These are phyloP conservation scores for Coemansia sp. DNA, from an alignment of 192 early-diverging fungal genomes.

Conservation along the genomic window DNA sequence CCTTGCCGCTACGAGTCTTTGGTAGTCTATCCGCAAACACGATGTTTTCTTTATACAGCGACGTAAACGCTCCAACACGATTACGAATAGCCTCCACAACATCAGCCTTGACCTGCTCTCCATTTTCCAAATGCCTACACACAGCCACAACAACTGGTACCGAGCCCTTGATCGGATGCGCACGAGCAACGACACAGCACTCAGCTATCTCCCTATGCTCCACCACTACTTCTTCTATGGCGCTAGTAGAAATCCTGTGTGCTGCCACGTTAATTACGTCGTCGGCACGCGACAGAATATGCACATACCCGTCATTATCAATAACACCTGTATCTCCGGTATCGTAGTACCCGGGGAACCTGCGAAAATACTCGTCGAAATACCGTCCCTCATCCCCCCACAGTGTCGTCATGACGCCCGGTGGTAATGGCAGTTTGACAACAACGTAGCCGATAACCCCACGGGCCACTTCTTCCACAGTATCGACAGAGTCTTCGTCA, in stretches of 20 bases:
- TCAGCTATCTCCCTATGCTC: conserved; percentile 64
- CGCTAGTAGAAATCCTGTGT: conserved; percentile 71
- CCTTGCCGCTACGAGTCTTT: conserved; percentile 77
- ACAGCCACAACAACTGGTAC: conserved; percentile 60
- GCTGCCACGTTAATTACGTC: conserved; percentile 78
- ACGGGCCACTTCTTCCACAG: conserved; percentile 41
- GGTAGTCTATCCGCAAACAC: conserved; percentile 61
- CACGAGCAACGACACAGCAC: conserved; percentile 66
- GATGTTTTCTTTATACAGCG: conserved; percentile 63
- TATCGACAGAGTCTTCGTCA: conserved; percentile 36
- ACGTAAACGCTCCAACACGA: conserved; percentile 39
- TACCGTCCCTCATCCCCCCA: conserved; percentile 81
- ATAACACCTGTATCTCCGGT: conserved; percentile 81
- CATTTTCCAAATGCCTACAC: conserved; percentile 26
- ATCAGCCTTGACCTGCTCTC: neutral
- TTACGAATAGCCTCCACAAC: neutral
- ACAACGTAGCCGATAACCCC: conserved; percentile 74
- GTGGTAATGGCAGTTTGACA: conserved; percentile 76
- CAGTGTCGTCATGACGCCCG: conserved; percentile 71
- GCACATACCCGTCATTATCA: conserved; percentile 73
- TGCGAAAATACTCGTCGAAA: conserved; percentile 65
- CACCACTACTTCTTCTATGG: conserved; percentile 72
- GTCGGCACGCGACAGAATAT: conserved; percentile 68
- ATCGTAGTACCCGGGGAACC: conserved; percentile 80
- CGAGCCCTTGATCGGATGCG: conserved; percentile 66